Evolutionary conservation across 768 basidiomycete species (phyloP).

Genomic region (Trametes gibbosa): DNA sequence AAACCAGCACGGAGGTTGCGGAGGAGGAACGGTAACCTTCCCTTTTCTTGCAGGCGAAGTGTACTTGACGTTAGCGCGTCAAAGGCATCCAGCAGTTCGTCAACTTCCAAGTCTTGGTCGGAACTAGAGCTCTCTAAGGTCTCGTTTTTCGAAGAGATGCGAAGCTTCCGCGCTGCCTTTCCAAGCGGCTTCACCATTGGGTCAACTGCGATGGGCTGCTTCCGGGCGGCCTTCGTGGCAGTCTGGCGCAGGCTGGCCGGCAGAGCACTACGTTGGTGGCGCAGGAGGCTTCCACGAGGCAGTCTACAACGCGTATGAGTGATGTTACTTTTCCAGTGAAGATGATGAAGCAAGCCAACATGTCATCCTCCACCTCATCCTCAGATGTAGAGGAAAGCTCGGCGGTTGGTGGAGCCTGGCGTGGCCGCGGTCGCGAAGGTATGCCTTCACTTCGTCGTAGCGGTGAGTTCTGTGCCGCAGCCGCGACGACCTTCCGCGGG

Average conservation of each 20-base stretch:
- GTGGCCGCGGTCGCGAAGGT: neutral
- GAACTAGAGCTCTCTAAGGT: conserved; percentile 2
- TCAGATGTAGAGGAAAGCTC: neutral
- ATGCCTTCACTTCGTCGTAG: neutral
- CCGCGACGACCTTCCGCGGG: conserved; percentile 1
- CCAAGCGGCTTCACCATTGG: neutral
- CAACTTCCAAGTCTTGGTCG: conserved; percentile 14
- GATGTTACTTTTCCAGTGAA: neutral
- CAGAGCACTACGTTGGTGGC: neutral
- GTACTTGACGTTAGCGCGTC: conserved; percentile 12
- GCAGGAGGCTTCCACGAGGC: neutral
- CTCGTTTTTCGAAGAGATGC: conserved; percentile 9
- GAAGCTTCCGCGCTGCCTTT: conserved; percentile 6
- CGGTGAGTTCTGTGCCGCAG: neutral
- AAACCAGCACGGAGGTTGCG: conserved; percentile 54
- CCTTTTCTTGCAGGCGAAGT: conserved; percentile 2
- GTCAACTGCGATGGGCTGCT: neutral
- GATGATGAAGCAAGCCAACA: neutral
- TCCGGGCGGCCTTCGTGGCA: neutral
- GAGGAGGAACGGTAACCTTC: conserved; percentile 52
- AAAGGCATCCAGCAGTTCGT: conserved; percentile 17
- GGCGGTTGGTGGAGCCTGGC: no score
- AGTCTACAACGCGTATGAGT: neutral
- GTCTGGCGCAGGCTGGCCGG: neutral
- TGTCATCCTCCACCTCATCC: neutral